These are phyloP conservation scores for Smittium culicis DNA, from an alignment of 371 early-diverging fungal genomes.

Conservation along the genomic window DNA sequence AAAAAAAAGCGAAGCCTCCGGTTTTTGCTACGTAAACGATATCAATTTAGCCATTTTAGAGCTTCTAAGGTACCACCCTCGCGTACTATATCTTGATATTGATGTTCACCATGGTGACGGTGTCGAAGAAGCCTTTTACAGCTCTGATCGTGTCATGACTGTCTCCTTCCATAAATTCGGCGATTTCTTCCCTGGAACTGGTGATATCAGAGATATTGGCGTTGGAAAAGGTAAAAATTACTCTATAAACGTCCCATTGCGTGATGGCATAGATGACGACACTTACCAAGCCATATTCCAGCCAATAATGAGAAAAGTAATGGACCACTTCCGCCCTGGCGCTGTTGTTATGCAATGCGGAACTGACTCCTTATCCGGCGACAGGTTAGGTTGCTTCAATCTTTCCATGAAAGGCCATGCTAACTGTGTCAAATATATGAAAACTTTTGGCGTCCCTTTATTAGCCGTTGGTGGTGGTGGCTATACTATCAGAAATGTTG, in stretches of 20 bases:
- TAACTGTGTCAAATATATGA: conserved; percentile 85
- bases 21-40: conserved; percentile 99
- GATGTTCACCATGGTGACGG: conserved; percentile 99
- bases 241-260: conserved; percentile 94
- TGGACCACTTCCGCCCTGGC: conserved; percentile 89
- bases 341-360: conserved; percentile 99
- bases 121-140: conserved; percentile 99
- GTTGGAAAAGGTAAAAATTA: conserved; percentile 78
- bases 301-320: conserved; percentile 75
- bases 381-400: conserved; percentile 98
- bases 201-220: conserved; percentile 78
- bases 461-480: conserved; percentile 98
- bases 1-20: conserved; percentile 89
- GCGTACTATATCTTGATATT: conserved; percentile 98
- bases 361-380: conserved; percentile 97
- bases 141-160: conserved; percentile 98
- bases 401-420: conserved; percentile 81
- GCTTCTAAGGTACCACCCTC: conserved; percentile 77
- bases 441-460: conserved; percentile 81
- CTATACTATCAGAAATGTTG: conserved; percentile 97
- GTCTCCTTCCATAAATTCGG: conserved; percentile 98
- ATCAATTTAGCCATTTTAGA: conserved; percentile 95
- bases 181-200: conserved; percentile 98
- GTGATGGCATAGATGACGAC: conserved; percentile 95
- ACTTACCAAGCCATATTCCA: conserved; percentile 81